Base-by-base conservation (phyloP, 495 filamentous ascomycete genomes). In the Hypoxylon subgilvum region DNA sequence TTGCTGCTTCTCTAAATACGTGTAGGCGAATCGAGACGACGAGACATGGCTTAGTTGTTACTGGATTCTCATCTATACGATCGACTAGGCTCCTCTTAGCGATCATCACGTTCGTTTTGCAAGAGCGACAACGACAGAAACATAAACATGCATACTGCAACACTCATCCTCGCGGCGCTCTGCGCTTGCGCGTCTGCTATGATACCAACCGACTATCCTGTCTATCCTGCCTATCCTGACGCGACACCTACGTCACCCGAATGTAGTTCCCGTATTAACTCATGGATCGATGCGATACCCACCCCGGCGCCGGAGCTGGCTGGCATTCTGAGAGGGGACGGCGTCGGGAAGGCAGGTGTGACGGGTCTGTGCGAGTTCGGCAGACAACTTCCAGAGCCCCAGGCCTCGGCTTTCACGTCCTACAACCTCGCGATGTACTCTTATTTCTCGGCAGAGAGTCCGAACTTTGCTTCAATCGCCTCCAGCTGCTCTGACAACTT, bases 351-450 rank as follows among this genome's bases (percentile, higher is more conserved):
- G 2, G 6, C 10, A 0, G 40, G 56, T 22, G 12, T 63, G 21
- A 9, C 44, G 10, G 54, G 48, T 7, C 25, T 64, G 1, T 64
- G 61, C 49, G 14, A 27, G 0, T 42, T 50, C 19, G 61, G 22
- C 10, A 4, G 23, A 1, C 2, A 3, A 14, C 32, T 64, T 2
- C 17, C 43, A 23, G 7, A 39, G 4, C 21, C n/a, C 13, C 35
- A 36, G 16, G 31, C 34, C n/a, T 18, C 53, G 9, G 61, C 43
- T 1, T 64, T 39, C 32, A 45, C 54, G 1, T 49, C 49, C n/a
- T 64, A 40, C 31, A 49, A 49, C 43, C 18, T 58, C 13, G 49
- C 34, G 0, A 50, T 64, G 43, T 64, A 64, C 54, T 54, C 61
- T 22, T 64, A 58, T 32, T 31, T 63, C 6, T 63, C 60, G 0